Evolutionary conservation across 768 basidiomycete species (phyloP), one percentile per base, ranked within the genome.

Genomic region (Leucocoprinus birnbaumii): DNA sequence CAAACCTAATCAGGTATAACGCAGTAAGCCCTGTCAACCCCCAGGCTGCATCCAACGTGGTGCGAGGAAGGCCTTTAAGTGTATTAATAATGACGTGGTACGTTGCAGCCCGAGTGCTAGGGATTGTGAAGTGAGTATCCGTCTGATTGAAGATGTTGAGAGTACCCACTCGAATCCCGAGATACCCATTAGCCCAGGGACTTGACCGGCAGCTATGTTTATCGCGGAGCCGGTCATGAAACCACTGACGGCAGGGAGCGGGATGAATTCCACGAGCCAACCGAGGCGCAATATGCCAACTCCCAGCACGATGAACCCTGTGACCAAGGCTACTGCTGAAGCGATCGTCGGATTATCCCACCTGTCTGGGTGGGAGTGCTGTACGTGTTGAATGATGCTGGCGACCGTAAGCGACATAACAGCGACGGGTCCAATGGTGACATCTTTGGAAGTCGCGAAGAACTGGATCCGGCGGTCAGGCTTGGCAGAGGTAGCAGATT

Each of bases 161-260:
- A n/a, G 4, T n/a, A 73, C 87, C 63, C 57, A 91, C 91, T 90
- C 79, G 67, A 97, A 91, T 24, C 86, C 87, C 51, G 83, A 77
- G 53, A 92, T 89, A 21, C 95, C 97, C 77, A 99, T 84, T 43
- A 99, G 69, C 0, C 87, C 89, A 1, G 96, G 94, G 3, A 97
- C 79, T 71, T 99, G 96, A 31, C 92, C 85, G 16, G 85, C 78
- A 14, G 85, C 87, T 62, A 98, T 98, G 67, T 77, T 94, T 72
- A 98, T 84, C 34, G 96, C 96, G n/a, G 91, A 94, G 18, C 96
- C 96, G 0, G 96, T 98, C 94, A 99, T 97, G 74, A 96, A 91
- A 18, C 88, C 89, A 61, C 86, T 88, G 57, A 93, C 86, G 2
- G 90, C 91, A 2, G 89, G 89, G 6, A 83, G 79, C 18, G 91